These are phyloP conservation scores for Aspergillus aculeatus DNA, from an alignment of 2,329 filamentous ascomycete genomes.

Conservation along the genomic window DNA sequence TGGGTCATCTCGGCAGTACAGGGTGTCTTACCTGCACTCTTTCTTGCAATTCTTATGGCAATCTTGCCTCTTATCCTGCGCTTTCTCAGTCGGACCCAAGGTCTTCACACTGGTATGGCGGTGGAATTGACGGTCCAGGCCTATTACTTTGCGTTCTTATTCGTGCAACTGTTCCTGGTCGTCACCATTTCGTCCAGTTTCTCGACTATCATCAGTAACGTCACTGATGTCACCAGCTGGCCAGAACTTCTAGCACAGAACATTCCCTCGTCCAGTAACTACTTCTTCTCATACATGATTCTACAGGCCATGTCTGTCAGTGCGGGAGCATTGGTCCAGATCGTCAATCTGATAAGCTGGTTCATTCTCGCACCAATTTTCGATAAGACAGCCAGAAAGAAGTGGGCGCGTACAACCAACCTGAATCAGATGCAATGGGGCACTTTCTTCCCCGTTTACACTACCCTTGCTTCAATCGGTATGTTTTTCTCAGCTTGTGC, in stretches of 20 bases:
- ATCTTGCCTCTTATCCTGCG: conserved; percentile 77
- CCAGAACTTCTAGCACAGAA: conserved; percentile 72
- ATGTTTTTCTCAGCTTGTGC: conserved; percentile 25
- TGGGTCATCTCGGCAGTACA: conserved; percentile 68
- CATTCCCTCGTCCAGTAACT: conserved; percentile 84
- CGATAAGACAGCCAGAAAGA: conserved; percentile 77
- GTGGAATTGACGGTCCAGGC: conserved; percentile 80
- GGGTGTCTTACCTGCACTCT: conserved; percentile 78
- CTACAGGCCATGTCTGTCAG: conserved; percentile 89
- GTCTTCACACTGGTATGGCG: conserved; percentile 77
- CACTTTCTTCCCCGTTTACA: conserved; percentile 91
- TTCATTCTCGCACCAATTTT: conserved; percentile 76
- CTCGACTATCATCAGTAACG: conserved; percentile 61
- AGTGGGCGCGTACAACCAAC: conserved; percentile 80
- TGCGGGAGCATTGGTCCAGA: conserved; percentile 81
- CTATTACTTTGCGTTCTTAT: conserved; percentile 92
- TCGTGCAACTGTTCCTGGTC: conserved; percentile 91
- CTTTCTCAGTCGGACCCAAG: conserved; percentile 70
- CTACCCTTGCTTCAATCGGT: conserved; percentile 91
- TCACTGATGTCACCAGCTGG: conserved; percentile 68
- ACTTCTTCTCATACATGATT: conserved; percentile 98
- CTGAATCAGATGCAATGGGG: conserved; percentile 83
- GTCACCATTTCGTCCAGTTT: conserved; percentile 81
- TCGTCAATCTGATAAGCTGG: conserved; percentile 75
- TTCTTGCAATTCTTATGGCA: conserved; percentile 75